Conservation (phyloP, 2,329 filamentous ascomycete species). For the Bimuria novae-zelandiae region DNA sequence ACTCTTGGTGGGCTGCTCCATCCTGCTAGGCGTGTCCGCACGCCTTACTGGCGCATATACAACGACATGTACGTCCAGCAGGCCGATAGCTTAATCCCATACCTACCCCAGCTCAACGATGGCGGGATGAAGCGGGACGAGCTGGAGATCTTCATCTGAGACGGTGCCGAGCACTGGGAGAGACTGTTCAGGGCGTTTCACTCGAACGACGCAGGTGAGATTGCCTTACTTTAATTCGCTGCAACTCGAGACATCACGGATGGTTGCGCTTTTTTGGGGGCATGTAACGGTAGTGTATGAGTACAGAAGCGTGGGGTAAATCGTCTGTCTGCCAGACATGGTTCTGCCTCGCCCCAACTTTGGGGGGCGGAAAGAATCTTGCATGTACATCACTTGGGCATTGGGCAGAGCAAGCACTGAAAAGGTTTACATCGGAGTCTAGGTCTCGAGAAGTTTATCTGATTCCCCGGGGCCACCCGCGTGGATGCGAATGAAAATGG, state of each 20-base stretch:
- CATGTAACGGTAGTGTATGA: too few species aligned
- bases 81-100: conserved; percentile 92
- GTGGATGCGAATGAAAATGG: conserved; percentile 1
- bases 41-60: conserved; percentile 94
- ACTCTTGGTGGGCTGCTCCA: conserved; percentile 98
- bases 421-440: conserved; percentile 8
- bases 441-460: not conserved
- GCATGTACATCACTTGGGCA: conserved; percentile 13
- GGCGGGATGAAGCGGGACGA: conserved; percentile 79
- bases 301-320: too few species aligned
- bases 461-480: not conserved
- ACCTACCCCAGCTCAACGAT: conserved; percentile 91
- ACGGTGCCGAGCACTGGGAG: not conserved
- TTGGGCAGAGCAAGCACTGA: conserved; percentile 5
- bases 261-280: too few species aligned
- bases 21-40: conserved; percentile 89
- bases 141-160: conserved; percentile 78
- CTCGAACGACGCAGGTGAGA: too few species aligned
- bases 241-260: too few species aligned
- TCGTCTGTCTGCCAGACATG: too few species aligned
- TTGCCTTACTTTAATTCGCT: too few species aligned
- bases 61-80: conserved; percentile 95
- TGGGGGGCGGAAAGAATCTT: not conserved
- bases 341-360: too few species aligned
- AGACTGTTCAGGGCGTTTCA: not conserved